Conservation (phyloP, 2,329 filamentous ascomycete species). For the Diaporthe eres region DNA sequence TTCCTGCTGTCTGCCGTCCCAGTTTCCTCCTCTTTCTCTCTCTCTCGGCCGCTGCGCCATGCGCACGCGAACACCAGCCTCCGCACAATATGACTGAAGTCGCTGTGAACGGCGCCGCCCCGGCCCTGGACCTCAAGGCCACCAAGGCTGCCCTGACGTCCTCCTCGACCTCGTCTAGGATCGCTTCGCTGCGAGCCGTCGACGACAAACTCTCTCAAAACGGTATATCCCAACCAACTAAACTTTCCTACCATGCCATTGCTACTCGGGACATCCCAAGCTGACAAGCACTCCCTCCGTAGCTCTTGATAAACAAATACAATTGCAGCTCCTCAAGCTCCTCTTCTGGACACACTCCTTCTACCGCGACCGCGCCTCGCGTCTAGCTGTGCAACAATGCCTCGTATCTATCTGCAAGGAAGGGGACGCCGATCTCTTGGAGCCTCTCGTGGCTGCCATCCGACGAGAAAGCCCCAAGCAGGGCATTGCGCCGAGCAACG, state of each 20-base stretch:
- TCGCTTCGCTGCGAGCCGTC: slow-evolving; percentile 67
- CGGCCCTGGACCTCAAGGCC: slow-evolving; percentile 64
- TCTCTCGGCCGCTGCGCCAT: slow-evolving; percentile 48
- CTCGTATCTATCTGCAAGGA: slow-evolving; percentile 74
- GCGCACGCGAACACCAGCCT: slow-evolving; percentile 54
- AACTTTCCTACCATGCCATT: slow-evolving; percentile 20
- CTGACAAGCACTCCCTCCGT: slow-evolving; percentile 40
- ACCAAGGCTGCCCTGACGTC: slow-evolving; percentile 68
- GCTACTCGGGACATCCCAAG: slow-evolving; percentile 19
- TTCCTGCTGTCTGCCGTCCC: slow-evolving; percentile 14
- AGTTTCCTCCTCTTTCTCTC: slow-evolving; percentile 13
- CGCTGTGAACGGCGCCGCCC: slow-evolving; percentile 57
- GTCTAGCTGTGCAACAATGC: slow-evolving; percentile 86
- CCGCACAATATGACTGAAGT: slow-evolving; percentile 64
- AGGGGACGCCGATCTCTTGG: slow-evolving; percentile 70
- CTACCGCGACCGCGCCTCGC: slow-evolving; percentile 88
- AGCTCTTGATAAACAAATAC: slow-evolving; percentile 64
- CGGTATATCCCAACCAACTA: slow-evolving; percentile 56
- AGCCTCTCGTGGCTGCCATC: slow-evolving; percentile 76
- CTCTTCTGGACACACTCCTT: slow-evolving; percentile 90
- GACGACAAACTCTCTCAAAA: slow-evolving; percentile 70
- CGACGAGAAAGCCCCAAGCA: slow-evolving; percentile 81
- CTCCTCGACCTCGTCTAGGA: slow-evolving; percentile 72
- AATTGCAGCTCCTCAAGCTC: slow-evolving; percentile 73
- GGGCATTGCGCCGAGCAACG: slow-evolving; percentile 82